Evolutionary conservation across 108 stramenopile species (phyloP).

Genomic region (Nitzschia sp.): DNA sequence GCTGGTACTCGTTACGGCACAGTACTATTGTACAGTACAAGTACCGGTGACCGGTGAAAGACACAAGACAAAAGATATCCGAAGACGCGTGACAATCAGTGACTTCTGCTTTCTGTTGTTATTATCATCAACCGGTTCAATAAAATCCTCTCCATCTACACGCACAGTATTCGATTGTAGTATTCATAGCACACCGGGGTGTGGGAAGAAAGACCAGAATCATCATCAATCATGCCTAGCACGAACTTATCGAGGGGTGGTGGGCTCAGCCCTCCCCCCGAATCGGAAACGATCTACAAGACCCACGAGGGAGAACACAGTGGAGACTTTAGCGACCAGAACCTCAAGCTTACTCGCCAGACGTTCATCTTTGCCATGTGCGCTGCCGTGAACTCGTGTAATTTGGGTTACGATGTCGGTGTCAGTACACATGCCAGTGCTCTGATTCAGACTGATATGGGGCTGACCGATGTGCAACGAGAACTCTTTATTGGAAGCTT

Average conservation of each 20-base stretch:
- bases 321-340: constrained; percentile 32
- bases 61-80: too few relatives aligned
- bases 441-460: constrained; percentile 43
- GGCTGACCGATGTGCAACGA: constrained; percentile 54
- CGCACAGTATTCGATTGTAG: too few relatives aligned
- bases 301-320: constrained; percentile 50
- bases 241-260: neutral
- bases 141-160: too few relatives aligned
- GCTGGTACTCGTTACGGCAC: too few relatives aligned
- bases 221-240: too few relatives aligned
- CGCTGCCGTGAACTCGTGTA: constrained; percentile 84
- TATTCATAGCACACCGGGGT: too few relatives aligned
- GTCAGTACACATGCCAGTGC: constrained; percentile 43
- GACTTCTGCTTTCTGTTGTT: too few relatives aligned
- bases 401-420: constrained; percentile 69
- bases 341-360: constrained; percentile 21
- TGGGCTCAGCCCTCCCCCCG: neutral
- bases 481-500: constrained; percentile 77
- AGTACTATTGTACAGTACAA: too few relatives aligned
- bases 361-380: constrained; percentile 60
- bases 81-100: too few relatives aligned
- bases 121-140: too few relatives aligned
- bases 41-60: too few relatives aligned
- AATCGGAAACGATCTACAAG: neutral
- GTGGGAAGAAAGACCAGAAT: too few relatives aligned